Evolutionary conservation across 2,329 filamentous ascomycete species (phyloP), one percentile per base, ranked within the genome.

Genomic region (Aspergillus nomiae): DNA sequence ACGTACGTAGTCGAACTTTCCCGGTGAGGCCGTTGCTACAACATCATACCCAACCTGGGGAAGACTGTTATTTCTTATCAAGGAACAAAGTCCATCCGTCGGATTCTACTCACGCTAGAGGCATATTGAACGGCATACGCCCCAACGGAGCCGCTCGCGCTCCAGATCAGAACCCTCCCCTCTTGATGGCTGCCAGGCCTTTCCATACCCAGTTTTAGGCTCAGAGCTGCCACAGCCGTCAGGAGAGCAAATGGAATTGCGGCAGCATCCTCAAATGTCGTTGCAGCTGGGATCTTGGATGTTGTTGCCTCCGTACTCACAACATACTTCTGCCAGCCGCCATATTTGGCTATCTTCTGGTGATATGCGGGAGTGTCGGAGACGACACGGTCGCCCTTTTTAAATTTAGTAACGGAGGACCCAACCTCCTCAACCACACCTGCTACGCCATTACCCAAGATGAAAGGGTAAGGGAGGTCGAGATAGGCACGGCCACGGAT

Each of bases 121-220:
- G 48, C 48, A 45, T 55, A 60, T 26, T 60, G 58, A 34, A 60
- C 58, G 26, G 58, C 58, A 10, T 60, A 60, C 10, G 50, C 58
- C 36, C 58, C 58, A 4, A 60, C 58, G 2, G 58, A 60, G 19
- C 48, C 50, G 34, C 58, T 60, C 11, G 58, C 58, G 34, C 58
- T 21, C 58, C 58, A 60, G 8, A 60, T 60, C n/a, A 60, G 46
- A 14, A 24, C 46, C 34, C 53, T 53, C n/a, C 58, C 58, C n/a
- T 36, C 38, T 4, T 16, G 5, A 21, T 30, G 28, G 9, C 11
- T 43, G 32, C 30, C 46, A 11, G 58, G 58, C 34, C 28, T 54
- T 24, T 16, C 34, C 28, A 34, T 34, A 10, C 32, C 32, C 9
- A 34, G 12, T 34, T 12, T 34, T 10, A 34, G 32, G 32, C 1